Conservation (phyloP, 192 early-diverging fungal genomes). For the Entomortierella beljakovae region DNA sequence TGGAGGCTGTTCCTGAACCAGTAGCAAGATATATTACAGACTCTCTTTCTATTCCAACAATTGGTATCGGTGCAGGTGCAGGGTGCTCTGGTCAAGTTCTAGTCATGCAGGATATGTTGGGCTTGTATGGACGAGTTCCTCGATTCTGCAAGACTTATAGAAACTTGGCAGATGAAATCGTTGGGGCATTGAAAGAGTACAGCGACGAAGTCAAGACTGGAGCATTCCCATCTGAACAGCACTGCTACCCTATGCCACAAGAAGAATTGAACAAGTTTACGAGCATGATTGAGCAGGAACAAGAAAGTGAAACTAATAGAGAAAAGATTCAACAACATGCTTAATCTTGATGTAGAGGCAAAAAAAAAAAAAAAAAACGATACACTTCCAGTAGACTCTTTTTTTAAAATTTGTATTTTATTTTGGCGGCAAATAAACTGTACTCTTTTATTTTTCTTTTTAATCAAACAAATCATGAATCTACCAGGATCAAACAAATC, state of each 20-base stretch:
- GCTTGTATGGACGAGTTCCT: constrained; percentile 91
- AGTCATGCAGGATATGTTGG: constrained; percentile 91
- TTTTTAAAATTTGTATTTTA: not conserved
- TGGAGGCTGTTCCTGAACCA: constrained; percentile 90
- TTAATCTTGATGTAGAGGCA: not conserved
- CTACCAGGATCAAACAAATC: not conserved
- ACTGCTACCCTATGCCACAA: constrained; percentile 84
- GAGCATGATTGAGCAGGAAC: constrained; percentile 24
- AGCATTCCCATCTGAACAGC: constrained; percentile 81
- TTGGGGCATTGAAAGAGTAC: constrained; percentile 77
- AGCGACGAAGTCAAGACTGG: constrained; percentile 79
- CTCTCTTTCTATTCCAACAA: constrained; percentile 85
- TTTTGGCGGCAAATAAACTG: constrained; percentile 1
- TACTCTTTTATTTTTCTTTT: too few relatives aligned
- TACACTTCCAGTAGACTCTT: not conserved
- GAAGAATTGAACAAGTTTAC: constrained; percentile 63
- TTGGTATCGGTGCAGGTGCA: constrained; percentile 95
- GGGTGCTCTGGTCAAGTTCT: constrained; percentile 94
- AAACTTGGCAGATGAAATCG: constrained; percentile 77
- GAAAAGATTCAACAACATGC: not conserved
- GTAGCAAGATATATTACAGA: constrained; percentile 89
- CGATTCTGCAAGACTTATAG: constrained; percentile 93
- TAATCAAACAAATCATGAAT: not conserved
- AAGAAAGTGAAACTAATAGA: not conserved
- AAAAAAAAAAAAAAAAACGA: not conserved